These are phyloP conservation scores for Panicum virgatum DNA, from an alignment of 202 grass and related monocot genomes.

Conservation along the genomic window DNA sequence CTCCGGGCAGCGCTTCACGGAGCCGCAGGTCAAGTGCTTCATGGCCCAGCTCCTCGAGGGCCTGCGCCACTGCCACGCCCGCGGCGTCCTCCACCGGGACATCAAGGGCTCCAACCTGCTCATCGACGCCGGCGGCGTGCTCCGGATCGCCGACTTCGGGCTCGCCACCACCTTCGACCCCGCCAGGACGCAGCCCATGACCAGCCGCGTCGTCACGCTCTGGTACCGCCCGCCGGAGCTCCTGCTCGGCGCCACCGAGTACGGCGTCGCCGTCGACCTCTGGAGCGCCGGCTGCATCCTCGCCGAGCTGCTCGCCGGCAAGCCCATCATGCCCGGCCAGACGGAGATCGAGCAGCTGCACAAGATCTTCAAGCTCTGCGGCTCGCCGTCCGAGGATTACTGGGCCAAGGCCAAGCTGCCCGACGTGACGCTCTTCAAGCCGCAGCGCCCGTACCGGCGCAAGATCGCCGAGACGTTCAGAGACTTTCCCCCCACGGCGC, in stretches of 20 bases:
- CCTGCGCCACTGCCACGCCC: slow-evolving; percentile 55
- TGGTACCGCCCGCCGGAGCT: slow-evolving; percentile 57
- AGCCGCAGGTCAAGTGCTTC: slow-evolving; percentile 69
- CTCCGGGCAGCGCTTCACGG: too few relatives aligned
- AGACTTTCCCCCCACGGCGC: slow-evolving; percentile 57
- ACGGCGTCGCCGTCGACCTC: too few relatives aligned
- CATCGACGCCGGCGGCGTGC: slow-evolving; percentile 45
- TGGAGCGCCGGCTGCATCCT: too few relatives aligned
- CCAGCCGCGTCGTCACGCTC: slow-evolving; percentile 69
- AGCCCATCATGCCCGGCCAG: too few relatives aligned
- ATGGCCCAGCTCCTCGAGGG: slow-evolving; percentile 58
- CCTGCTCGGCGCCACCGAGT: too few relatives aligned
- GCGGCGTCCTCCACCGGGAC: slow-evolving; percentile 57
- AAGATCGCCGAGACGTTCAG: not conserved
- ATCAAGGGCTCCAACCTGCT: slow-evolving; percentile 72
- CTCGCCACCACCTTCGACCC: slow-evolving; percentile 65
- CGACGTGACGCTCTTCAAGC: too few relatives aligned
- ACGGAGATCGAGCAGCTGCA: slow-evolving; percentile 41
- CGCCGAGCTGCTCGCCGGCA: too few relatives aligned
- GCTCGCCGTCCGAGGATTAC: too few relatives aligned
- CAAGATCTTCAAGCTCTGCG: too few relatives aligned
- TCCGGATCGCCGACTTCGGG: slow-evolving; percentile 65
- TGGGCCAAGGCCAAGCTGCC: too few relatives aligned
- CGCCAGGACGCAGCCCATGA: slow-evolving; percentile 38
- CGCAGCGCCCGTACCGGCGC: too few relatives aligned